Percentiles rank a stretch among this genome's conserved stretches.
phyloP scores from a whole-genome alignment of 2,329 filamentous ascomycete species.

The Xylaria sp. region DNA sequence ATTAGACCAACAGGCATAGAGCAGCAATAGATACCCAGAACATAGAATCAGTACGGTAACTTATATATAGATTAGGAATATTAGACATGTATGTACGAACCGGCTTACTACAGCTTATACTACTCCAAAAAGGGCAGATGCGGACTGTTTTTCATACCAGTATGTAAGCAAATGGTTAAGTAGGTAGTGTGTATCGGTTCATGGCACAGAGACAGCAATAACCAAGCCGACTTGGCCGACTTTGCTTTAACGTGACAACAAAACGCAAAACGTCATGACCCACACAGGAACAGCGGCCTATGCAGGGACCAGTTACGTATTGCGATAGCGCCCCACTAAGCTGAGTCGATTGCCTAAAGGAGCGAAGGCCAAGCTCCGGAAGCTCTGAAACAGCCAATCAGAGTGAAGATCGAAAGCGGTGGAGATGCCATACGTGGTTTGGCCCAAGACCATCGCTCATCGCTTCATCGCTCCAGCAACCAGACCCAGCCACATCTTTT shows the following conservation, averaged over 20 bases:
- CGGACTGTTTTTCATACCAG: too few species aligned
- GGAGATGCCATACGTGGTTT: conserved; percentile 33
- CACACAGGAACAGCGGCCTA: conserved; percentile 2
- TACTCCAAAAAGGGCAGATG: neutral
- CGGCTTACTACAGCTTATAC: neutral
- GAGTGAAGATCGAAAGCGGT: neutral
- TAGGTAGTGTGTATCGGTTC: too few species aligned
- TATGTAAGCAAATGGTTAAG: too few species aligned
- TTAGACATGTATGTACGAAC: neutral
- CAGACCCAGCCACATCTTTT: conserved; percentile 47
- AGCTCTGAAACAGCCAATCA: conserved; percentile 5
- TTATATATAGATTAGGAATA: neutral
- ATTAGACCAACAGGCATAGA: neutral
- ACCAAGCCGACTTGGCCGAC: neutral
- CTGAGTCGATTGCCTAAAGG: neutral
- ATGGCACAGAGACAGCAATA: neutral
- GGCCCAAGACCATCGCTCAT: conserved; percentile 26
- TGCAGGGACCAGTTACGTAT: neutral
- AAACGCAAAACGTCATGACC: conserved; percentile 4
- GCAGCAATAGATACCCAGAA: neutral
- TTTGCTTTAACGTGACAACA: neutral
- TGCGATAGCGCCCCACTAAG: too few species aligned
- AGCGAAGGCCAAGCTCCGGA: neutral
- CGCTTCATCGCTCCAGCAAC: conserved; percentile 43
- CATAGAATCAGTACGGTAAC: neutral